A percentile compares a stretch with the other conserved stretches of the same genome.
Evolutionary conservation across 202 grass and related monocot species (phyloP).

Genomic region (Miscanthus sacchariflorus): DNA sequence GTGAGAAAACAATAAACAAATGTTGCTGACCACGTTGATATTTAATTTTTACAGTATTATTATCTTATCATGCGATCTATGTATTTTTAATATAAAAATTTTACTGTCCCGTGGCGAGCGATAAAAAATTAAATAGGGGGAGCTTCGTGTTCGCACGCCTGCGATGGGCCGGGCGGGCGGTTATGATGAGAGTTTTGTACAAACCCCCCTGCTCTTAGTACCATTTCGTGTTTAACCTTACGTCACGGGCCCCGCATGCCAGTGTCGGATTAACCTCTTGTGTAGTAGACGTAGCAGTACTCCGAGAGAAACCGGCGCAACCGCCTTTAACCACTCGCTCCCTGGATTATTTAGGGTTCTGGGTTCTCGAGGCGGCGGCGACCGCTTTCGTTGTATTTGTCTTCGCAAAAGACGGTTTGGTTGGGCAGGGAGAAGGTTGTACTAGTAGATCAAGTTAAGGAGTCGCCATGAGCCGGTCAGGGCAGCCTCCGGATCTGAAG

Average conservation of each 20-base stretch:
- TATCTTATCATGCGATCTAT: no score
- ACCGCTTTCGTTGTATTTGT: neutral
- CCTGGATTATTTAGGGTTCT: constrained; percentile 37
- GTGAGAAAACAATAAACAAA: no score
- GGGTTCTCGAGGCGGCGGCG: constrained; percentile 17
- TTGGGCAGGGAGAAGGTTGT: neutral
- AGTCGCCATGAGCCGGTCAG: constrained; percentile 79
- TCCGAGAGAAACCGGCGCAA: neutral
- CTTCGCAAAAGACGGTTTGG: neutral
- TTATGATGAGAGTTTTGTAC: neutral
- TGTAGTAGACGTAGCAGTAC: neutral
- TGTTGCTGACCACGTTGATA: no score
- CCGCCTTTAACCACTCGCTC: neutral
- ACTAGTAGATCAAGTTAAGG: neutral
- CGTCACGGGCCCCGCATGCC: neutral
- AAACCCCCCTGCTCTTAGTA: neutral
- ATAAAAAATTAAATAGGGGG: neutral
- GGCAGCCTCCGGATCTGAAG: constrained; percentile 93
- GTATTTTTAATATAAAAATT: no score
- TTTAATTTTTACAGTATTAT: no score
- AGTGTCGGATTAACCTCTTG: neutral
- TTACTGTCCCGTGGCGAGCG: no score
- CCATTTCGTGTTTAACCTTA: neutral
- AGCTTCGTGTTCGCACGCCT: constrained; percentile 6
- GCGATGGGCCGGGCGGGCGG: constrained; percentile 19